These are phyloP conservation scores for Aureobasidium namibiae DNA, from an alignment of 2,329 filamentous ascomycete species.

Conservation along the genomic window DNA sequence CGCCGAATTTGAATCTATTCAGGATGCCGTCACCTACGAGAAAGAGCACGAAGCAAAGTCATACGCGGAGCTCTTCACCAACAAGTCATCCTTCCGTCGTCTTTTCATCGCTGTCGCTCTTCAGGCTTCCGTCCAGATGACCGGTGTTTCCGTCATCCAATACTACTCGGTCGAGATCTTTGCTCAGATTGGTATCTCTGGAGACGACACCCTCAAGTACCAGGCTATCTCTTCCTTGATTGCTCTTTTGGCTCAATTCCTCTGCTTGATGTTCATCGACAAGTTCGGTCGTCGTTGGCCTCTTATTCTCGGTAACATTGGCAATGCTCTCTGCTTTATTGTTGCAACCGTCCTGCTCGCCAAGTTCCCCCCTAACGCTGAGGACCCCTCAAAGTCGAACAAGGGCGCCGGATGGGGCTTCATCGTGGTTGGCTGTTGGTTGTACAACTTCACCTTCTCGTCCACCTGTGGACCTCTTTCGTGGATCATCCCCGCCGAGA, in stretches of 20 bases:
- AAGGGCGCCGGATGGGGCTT: slow-evolving; percentile 62
- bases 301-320: slow-evolving; percentile 62
- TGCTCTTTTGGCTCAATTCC: slow-evolving; percentile 58
- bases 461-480: slow-evolving; percentile 61
- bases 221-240: slow-evolving; percentile 68
- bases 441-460: slow-evolving; percentile 72
- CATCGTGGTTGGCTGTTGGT: slow-evolving; percentile 66
- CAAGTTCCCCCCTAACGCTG: slow-evolving; percentile 51
- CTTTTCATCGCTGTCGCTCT: slow-evolving; percentile 61
- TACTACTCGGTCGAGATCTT: slow-evolving; percentile 60
- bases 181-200: slow-evolving; percentile 56
- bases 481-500: slow-evolving; percentile 54
- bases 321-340: slow-evolving; percentile 65
- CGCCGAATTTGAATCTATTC: slow-evolving; percentile 65
- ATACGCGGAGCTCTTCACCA: slow-evolving; percentile 60
- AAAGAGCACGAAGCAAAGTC: slow-evolving; percentile 62
- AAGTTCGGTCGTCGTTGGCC: slow-evolving; percentile 62
- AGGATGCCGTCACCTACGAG: slow-evolving; percentile 56
- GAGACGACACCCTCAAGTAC: slow-evolving; percentile 60
- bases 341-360: slow-evolving; percentile 52
- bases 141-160: slow-evolving; percentile 65
- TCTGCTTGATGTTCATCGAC: slow-evolving; percentile 63
- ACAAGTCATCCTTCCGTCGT: slow-evolving; percentile 59
- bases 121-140: slow-evolving; percentile 69
- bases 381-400: slow-evolving; percentile 27